A percentile compares a stretch with the other conserved stretches of the same genome.
Evolutionary conservation across 495 filamentous ascomycete genomes (phyloP).

Genomic region (Penicillium egyptiacum): DNA sequence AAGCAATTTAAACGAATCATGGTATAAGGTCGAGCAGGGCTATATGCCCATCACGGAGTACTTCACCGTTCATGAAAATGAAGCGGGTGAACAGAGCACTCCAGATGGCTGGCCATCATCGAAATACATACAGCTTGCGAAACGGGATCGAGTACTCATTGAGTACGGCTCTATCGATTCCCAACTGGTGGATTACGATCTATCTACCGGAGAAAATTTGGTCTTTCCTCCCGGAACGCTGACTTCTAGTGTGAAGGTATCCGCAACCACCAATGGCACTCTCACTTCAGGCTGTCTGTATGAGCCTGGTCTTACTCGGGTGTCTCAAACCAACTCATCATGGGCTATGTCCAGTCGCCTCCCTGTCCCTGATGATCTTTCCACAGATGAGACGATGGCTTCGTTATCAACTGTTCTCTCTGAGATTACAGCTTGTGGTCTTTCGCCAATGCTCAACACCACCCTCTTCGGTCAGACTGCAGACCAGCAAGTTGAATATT

Average conservation of each 20-base stretch:
- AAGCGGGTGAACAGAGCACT: conserved; percentile 45
- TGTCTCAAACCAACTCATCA: conserved; percentile 54
- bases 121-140: conserved; percentile 54
- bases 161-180: conserved; percentile 57
- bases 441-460: conserved; percentile 56
- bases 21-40: conserved; percentile 49
- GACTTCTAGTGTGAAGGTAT: conserved; percentile 26
- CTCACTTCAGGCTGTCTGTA: conserved; percentile 55
- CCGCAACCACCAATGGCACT: conserved; percentile 32
- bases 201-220: conserved; percentile 37
- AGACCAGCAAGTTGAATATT: conserved; percentile 42
- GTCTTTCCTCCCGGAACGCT: conserved; percentile 50
- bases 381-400: conserved; percentile 33
- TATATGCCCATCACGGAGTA: conserved; percentile 54
- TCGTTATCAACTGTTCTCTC: conserved; percentile 32
- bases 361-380: conserved; percentile 31
- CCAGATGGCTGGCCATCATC: conserved; percentile 64
- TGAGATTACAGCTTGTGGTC: conserved; percentile 56
- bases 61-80: conserved; percentile 42
- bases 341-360: conserved; percentile 50
- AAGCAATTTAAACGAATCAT: conserved; percentile 57
- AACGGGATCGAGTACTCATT: conserved; percentile 50
- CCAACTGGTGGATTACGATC: conserved; percentile 54
- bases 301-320: conserved; percentile 30
- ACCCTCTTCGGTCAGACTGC: conserved; percentile 56